Evolutionary conservation across 495 filamentous ascomycete species (phyloP), one percentile per base, ranked within the genome.

Genomic region (Aspergillus conjunctus): DNA sequence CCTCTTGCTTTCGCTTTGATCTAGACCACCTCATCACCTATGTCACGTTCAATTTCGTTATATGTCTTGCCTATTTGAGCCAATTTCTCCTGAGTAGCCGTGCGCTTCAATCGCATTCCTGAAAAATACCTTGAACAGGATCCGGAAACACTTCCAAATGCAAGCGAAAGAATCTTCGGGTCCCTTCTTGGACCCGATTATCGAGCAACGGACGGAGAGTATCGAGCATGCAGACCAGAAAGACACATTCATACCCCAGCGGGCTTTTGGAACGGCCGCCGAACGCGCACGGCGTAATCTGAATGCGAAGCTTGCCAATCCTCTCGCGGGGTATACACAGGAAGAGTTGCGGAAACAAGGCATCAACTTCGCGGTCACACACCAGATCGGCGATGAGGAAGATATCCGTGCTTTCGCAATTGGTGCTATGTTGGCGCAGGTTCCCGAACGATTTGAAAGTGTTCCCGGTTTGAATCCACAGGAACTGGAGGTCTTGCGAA

Each of bases 401-500:
- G 89, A 91, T 65, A 73, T 91, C 37, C 79, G 85, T 21, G 86
- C 86, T 18, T 90, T 95, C 68, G 81, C 83, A 44, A 79, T 90
- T 58, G 91, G 90, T 4, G 91, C 91, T 50, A 79, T 90, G 46
- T 77, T 93, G 54, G 88, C 87, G 5, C 84, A 88, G 44, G 72
- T 83, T 14, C 82, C 83, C 7, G 71, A 77, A 48, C 71, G 71
- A 44, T 88, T 82, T 66, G 82, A 83, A 11, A 71, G 73, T 45
- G 70, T 90, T 39, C 65, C 74, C 5, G 85, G 78, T 17, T 73
- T 91, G 51, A 85, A 78, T 14, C 72, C 73, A 6, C 75, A 81
- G 7, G 89, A 92, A 63, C 76, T 72, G 30, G 74, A 79, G n/a
- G 70, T 85, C 6, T 68, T 92, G 49, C 72, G 81, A 15, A 80